phyloP scores from a whole-genome alignment of 176 grass and related monocot genomes.

The Typha latifolia region DNA sequence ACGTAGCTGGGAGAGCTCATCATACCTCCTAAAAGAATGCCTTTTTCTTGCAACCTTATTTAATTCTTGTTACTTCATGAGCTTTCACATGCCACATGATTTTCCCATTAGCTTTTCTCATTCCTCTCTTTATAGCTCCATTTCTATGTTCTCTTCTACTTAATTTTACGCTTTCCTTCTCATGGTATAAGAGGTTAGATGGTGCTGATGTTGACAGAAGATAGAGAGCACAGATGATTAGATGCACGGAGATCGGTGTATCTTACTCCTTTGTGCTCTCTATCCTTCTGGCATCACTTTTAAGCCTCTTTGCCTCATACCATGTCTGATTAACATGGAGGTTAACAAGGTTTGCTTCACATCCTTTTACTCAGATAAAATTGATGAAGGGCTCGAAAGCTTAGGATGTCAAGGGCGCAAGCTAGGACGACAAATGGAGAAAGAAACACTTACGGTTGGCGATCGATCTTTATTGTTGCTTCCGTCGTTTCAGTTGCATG shows the following conservation, averaged over 20 bases:
- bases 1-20: no score
- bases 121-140: neutral
- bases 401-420: no score
- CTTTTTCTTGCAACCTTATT: neutral
- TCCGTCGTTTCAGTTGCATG: no score
- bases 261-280: constrained; percentile 49
- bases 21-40: neutral
- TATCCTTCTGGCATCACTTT: constrained; percentile 52
- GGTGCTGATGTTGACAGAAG: constrained; percentile 46
- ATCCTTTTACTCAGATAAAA: no score
- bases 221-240: constrained; percentile 58
- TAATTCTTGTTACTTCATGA: neutral
- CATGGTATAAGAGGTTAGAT: neutral
- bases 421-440: no score
- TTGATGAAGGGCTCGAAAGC: no score
- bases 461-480: no score
- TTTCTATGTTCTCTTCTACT: neutral
- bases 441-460: no score
- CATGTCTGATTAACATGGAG: no score
- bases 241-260: constrained; percentile 15
- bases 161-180: neutral
- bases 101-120: neutral
- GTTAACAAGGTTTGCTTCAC: no score
- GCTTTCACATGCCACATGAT: neutral
- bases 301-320: no score